Percentiles rank a stretch among this genome's conserved stretches.
Conservation (phyloP, 805 yeast genomes). For the Starmerella floricola region DNA sequence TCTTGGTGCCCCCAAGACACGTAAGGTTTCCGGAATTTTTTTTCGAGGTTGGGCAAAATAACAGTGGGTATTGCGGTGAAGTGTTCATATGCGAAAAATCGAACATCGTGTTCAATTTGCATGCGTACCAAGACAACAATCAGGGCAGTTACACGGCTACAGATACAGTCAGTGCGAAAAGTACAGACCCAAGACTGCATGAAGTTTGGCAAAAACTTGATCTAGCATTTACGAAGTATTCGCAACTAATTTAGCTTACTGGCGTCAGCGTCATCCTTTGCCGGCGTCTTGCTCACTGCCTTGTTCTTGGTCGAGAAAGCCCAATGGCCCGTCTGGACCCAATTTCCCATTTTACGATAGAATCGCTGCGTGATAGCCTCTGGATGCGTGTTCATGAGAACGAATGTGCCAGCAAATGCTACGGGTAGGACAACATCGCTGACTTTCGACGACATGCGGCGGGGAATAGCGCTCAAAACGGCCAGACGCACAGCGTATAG, state of each 20-base stretch:
- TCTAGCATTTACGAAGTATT: neutral
- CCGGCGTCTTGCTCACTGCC: neutral
- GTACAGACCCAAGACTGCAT: slow-evolving; percentile 10
- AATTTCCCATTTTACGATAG: slow-evolving; percentile 26
- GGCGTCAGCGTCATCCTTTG: neutral
- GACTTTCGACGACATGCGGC: slow-evolving; percentile 24
- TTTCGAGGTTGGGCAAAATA: neutral
- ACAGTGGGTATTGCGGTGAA: slow-evolving; percentile 12
- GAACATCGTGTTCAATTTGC: slow-evolving; percentile 12
- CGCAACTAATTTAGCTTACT: neutral
- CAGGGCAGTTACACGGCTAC: slow-evolving; percentile 8
- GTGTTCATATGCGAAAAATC: slow-evolving; percentile 11
- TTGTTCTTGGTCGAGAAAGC: slow-evolving; percentile 18
- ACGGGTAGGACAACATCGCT: slow-evolving; percentile 28
- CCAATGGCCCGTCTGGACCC: slow-evolving; percentile 26
- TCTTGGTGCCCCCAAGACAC: slow-evolving; percentile 5
- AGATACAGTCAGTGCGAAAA: slow-evolving; percentile 14
- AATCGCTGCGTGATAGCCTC: slow-evolving; percentile 18
- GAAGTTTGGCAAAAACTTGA: slow-evolving; percentile 10
- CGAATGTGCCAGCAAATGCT: slow-evolving; percentile 23
- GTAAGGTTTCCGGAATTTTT: slow-evolving; percentile 11
- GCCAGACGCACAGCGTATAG: slow-evolving; percentile 31
- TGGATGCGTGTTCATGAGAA: slow-evolving; percentile 18
- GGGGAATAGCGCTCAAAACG: slow-evolving; percentile 25
- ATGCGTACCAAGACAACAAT: slow-evolving; percentile 13